A percentile compares a stretch with the other conserved stretches of the same genome.
Evolutionary conservation across 192 early-diverging fungal genomes (phyloP).

Genomic region (Pecoramyces ruminantium): DNA sequence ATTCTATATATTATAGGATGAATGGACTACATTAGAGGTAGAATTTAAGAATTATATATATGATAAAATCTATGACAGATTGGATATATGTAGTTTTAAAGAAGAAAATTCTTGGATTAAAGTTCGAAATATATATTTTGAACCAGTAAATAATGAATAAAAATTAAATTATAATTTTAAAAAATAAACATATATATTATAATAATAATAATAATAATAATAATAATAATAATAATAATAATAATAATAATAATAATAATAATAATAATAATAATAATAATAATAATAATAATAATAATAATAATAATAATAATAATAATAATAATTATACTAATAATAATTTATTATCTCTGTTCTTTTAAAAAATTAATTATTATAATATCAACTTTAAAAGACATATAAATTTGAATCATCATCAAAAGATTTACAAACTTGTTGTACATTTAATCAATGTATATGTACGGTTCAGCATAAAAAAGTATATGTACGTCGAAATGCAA

Average conservation of each 20-base stretch:
- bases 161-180: too few relatives aligned
- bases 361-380: neutral
- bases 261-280: too few relatives aligned
- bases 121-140: neutral
- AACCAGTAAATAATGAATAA: neutral
- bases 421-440: neutral
- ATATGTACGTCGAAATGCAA: neutral
- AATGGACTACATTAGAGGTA: neutral
- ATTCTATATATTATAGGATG: neutral
- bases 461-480: neutral
- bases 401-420: neutral
- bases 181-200: too few relatives aligned
- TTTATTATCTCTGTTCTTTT: too few relatives aligned
- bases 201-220: too few relatives aligned
- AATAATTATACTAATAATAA: too few relatives aligned
- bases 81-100: neutral
- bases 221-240: too few relatives aligned
- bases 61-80: neutral
- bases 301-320: too few relatives aligned
- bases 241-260: too few relatives aligned
- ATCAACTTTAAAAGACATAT: neutral
- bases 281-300: too few relatives aligned
- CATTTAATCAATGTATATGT: neutral
- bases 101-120: neutral
- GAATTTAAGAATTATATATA: neutral